Evolutionary conservation across 495 filamentous ascomycete genomes (phyloP).

Genomic region (Penicillium turbatum): DNA sequence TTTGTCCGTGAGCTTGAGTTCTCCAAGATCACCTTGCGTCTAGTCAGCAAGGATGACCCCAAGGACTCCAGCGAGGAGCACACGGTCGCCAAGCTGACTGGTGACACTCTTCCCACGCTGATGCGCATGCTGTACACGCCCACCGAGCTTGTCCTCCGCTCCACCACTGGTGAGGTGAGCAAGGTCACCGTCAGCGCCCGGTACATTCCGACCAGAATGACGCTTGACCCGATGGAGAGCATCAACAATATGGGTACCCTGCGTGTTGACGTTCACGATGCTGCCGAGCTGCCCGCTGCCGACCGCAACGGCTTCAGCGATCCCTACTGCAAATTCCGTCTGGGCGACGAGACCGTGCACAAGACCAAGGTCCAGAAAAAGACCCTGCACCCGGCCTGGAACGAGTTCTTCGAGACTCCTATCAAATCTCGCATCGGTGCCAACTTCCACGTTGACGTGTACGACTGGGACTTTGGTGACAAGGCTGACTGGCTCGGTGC

Average conservation of each 20-base stretch:
- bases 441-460: conserved; percentile 79
- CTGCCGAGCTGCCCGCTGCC: conserved; percentile 78
- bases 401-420: conserved; percentile 84
- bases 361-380: conserved; percentile 97
- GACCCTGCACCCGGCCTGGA: conserved; percentile 91
- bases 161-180: conserved; percentile 68
- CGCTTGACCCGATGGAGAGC: conserved; percentile 86
- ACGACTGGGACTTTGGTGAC: conserved; percentile 93
- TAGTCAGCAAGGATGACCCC: conserved; percentile 69
- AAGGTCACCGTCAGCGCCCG: conserved; percentile 86
- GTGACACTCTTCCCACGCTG: conserved; percentile 79
- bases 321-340: conserved; percentile 89
- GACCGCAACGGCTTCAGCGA: conserved; percentile 96
- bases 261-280: conserved; percentile 86
- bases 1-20: conserved; percentile 96
- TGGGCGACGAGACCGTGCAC: conserved; percentile 80
- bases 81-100: conserved; percentile 75
- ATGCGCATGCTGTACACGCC: conserved; percentile 88
- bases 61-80: conserved; percentile 69
- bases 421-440: conserved; percentile 79
- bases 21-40: conserved; percentile 82
- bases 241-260: conserved; percentile 98
- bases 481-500: conserved; percentile 82
- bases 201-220: conserved; percentile 91
- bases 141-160: conserved; percentile 71